These are phyloP conservation scores for Candida ficus DNA, from an alignment of 805 yeast genomes.

Conservation along the genomic window DNA sequence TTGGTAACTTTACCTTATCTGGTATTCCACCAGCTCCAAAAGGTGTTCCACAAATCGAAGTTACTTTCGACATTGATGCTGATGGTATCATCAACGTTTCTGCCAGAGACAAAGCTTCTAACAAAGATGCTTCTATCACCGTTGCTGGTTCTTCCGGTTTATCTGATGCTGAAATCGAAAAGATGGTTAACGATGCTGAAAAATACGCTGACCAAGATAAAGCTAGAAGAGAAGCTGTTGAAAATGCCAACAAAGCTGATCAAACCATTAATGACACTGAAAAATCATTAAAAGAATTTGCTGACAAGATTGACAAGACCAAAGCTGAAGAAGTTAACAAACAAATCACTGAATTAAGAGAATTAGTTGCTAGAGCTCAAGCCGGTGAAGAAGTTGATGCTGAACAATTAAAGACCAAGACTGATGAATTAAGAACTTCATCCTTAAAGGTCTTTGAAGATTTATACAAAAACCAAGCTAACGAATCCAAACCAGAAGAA, in stretches of 20 bases:
- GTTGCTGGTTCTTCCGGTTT: constrained; percentile 59
- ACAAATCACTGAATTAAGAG: constrained; percentile 51
- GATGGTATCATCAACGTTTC: constrained; percentile 81
- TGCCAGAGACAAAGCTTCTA: constrained; percentile 78
- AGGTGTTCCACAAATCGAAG: constrained; percentile 77
- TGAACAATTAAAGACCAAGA: constrained; percentile 67
- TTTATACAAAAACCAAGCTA: constrained; percentile 24
- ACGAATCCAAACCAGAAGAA: constrained; percentile 25
- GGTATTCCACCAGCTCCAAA: constrained; percentile 76
- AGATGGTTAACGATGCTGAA: constrained; percentile 57
- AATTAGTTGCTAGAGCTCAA: constrained; percentile 67
- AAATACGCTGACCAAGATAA: constrained; percentile 54
- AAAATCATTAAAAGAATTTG: constrained; percentile 74
- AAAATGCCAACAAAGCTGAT: constrained; percentile 81
- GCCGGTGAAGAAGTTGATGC: constrained; percentile 54
- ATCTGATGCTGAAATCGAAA: constrained; percentile 57
- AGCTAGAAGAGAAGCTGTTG: constrained; percentile 54
- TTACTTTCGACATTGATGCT: constrained; percentile 74
- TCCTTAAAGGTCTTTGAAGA: constrained; percentile 73
- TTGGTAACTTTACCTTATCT: constrained; percentile 69
- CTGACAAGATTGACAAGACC: constrained; percentile 51
- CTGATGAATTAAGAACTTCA: constrained; percentile 73
- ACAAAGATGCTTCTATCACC: constrained; percentile 69
- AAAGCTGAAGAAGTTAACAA: constrained; percentile 46
- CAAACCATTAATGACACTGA: constrained; percentile 81